Conservation (phyloP, 2,329 filamentous ascomycete genomes). For the Verticillium albo-atrum region DNA sequence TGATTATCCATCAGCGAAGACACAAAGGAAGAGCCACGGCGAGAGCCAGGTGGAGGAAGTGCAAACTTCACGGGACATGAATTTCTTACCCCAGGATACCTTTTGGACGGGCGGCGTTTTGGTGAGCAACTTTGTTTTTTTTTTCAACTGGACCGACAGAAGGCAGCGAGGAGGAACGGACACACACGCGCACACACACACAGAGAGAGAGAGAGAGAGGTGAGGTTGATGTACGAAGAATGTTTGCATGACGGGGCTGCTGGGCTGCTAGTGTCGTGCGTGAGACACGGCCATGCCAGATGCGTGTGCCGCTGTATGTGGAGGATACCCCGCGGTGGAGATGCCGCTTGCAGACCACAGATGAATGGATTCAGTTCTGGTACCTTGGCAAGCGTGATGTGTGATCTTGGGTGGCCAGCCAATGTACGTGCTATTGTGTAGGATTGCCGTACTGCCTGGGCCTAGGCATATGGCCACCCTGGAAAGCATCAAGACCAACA, state of each 20-base stretch:
- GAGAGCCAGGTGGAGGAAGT: neutral
- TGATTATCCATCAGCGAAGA: neutral
- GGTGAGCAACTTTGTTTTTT: neutral
- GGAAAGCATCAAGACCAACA: no score
- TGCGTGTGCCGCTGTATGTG: neutral
- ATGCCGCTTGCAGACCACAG: neutral
- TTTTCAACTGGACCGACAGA: neutral
- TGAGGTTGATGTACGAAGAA: neutral
- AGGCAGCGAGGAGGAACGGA: neutral
- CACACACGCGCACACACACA: no score
- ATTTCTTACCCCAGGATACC: slow-evolving; percentile 1
- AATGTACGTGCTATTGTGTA: no score
- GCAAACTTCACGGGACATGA: neutral
- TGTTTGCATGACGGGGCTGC: neutral
- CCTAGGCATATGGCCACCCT: no score
- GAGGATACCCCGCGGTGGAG: neutral
- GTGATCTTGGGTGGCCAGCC: no score
- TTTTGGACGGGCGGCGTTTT: neutral
- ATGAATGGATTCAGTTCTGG: neutral
- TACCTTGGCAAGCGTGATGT: no score
- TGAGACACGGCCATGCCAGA: neutral
- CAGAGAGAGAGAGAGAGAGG: neutral
- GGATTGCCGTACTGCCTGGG: no score
- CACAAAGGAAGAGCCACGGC: neutral
- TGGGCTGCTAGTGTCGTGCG: neutral